Base-by-base conservation (phyloP, 805 yeast species). In the Kluyveromyces nonfermentans region DNA sequence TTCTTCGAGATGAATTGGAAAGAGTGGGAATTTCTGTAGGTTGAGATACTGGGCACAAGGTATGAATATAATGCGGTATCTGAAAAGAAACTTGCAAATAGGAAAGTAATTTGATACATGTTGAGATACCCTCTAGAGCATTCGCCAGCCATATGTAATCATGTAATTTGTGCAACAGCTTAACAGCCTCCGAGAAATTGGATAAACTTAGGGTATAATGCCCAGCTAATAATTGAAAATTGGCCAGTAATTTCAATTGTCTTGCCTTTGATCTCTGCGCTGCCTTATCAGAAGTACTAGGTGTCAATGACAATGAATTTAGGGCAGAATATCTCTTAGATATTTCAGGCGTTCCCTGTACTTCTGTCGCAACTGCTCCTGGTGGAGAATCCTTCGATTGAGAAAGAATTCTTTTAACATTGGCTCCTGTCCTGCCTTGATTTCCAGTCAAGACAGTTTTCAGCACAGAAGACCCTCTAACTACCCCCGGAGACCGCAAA, bases 101-200 rank as follows among this genome's bases (percentile, higher is more conserved):
- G 10, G 81, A 71, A 40, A 85, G 66, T 43, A 88, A 60, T 5
- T 82, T 60, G 34, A 82, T 60, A 46, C 85, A 75, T 1, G 85
- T 77, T 0, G 82, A 83, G 9, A 88, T 65, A 0, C 89, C 86
- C 52, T 88, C 96, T n/a, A 90, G 59, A 0, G 96, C 78, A 22
- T 90, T 81, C 0, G 82, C 97, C 12, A 86, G 70, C 97, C 97
- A 93, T 7, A 93, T 65, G 53, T 75, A 74, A 59, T 93, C 98
- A 41, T 78, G 78, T 2, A 80, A 69, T 10, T 75, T 69, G 47
- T 77, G 78, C 43, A 87, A 63, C 19, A 73, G 64, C 2, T 67
- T 54, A 1, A 82, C 71, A 0, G 96, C 80, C 34, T 88, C 95
- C n/a, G 80, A 74, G 52, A 88, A 81, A 46, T 79, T 78, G 19